Base-by-base conservation (phyloP, 768 basidiomycete genomes). In the Phlegmacium glaucopus region DNA sequence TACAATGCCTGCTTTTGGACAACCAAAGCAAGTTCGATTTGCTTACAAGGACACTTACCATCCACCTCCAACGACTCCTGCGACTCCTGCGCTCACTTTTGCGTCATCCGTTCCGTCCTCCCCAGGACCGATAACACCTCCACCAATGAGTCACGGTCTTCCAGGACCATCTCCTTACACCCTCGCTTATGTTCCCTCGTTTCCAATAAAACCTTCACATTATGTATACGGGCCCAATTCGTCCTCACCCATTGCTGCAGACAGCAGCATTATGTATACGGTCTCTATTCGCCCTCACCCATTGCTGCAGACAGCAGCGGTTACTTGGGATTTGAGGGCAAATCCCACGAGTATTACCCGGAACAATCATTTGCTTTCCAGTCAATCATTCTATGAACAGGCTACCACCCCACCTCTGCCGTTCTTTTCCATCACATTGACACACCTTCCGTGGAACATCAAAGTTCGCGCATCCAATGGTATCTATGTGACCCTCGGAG, bases 401-500 rank as follows among this genome's bases (percentile, higher is more conserved):
- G 72, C 72, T 3, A 66, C 65, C 8, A 53, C 52, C 13, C 69
- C 69, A 4, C 65, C 70, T 11, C 49, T 65, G 13, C 44, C 57
- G 1, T 48, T 36, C 43, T 47, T 74, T 47, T 55, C 52, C 9
- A 55, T 74, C 45, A 54, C 53, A 1, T 54, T 57, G 9, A 60
- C 61, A 2, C 54, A 64, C 18, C 53, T 72, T 16, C 68, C 67
- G 1, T 74, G 72, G 72, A 52, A 42, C 4, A 61, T 71, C 47
- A 60, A 57, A 15, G 66, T 78, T 39, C 48, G 55, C 22, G 58
- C 69, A 1, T 58, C 57, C 3, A 58, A 50, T 22, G 55, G 61
- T 3, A 12, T 53, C 1, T 67, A 58, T 37, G 64, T 72, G 41
- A 65, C 68, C 1, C 56, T 71, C 44, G 59, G 63, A 22, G 78